Conservation (phyloP, 2,329 filamentous ascomycete genomes). For the Tolypocladium ovalisporum region DNA sequence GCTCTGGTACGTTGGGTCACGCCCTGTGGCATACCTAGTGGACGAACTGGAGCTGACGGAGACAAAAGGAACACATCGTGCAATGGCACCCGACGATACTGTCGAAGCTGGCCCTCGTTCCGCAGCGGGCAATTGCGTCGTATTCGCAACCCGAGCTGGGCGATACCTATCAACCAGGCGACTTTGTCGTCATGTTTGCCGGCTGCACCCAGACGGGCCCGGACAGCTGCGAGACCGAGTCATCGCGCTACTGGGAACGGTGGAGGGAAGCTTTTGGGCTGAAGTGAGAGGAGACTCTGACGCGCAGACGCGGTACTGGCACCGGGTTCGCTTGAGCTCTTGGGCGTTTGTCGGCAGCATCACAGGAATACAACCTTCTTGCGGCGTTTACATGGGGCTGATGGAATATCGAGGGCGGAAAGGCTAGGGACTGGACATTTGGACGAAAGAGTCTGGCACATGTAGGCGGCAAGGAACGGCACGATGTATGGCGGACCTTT, state of each 20-base stretch:
- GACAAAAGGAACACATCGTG: slow-evolving; percentile 63
- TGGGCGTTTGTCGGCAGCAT: background rate
- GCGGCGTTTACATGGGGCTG: background rate
- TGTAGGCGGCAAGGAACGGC: background rate
- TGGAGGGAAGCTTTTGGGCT: slow-evolving; percentile 31
- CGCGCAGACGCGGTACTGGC: background rate
- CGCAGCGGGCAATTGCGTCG: slow-evolving; percentile 72
- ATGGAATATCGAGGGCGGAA: background rate
- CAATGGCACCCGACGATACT: slow-evolving; percentile 98
- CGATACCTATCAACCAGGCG: slow-evolving; percentile 66
- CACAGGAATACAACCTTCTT: background rate
- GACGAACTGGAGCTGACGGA: slow-evolving; percentile 13
- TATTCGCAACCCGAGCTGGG: slow-evolving; percentile 52
- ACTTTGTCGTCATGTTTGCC: slow-evolving; percentile 71
- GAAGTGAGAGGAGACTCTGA: background rate
- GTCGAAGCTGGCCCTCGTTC: slow-evolving; percentile 79
- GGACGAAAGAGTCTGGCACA: background rate
- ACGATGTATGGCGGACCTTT: background rate
- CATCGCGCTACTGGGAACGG: slow-evolving; percentile 39
- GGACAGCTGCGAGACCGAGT: slow-evolving; percentile 61
- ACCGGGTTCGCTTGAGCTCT: background rate
- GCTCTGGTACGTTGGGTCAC: slow-evolving; percentile 56
- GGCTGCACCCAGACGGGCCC: slow-evolving; percentile 52
- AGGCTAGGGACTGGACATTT: background rate
- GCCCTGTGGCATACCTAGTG: background rate